Percentiles rank a stretch among this genome's conserved stretches.
phyloP scores from a whole-genome alignment of 495 filamentous ascomycete species.

The Trichoderma parareesei region DNA sequence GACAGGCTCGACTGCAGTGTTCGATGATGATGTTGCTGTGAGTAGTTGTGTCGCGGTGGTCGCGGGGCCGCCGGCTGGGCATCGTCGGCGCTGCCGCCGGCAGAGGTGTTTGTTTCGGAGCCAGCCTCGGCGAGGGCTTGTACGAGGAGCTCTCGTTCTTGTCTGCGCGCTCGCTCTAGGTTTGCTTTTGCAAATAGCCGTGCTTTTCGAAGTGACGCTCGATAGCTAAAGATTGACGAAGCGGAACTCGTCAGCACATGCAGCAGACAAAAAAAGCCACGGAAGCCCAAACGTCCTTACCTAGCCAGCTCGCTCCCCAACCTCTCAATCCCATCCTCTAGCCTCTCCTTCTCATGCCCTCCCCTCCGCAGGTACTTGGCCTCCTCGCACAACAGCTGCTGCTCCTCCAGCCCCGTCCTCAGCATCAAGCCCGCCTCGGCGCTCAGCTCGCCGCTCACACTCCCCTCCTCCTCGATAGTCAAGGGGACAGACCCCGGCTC shows the following conservation, averaged over 20 bases:
- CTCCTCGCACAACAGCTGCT: constrained; percentile 74
- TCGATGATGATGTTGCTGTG: constrained; percentile 13
- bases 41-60: constrained; percentile 16
- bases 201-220: constrained; percentile 71
- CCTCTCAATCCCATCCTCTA: constrained; percentile 55
- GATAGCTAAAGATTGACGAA: constrained; percentile 42
- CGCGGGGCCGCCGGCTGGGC: constrained; percentile 14
- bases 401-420: constrained; percentile 77
- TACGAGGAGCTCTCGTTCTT: constrained; percentile 71
- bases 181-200: constrained; percentile 74
- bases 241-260: not conserved
- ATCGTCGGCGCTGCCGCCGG: constrained; percentile 15
- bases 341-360: constrained; percentile 45
- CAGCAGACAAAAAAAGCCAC: not conserved
- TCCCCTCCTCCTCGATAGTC: constrained; percentile 41
- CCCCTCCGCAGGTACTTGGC: constrained; percentile 54
- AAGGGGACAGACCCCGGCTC: constrained; percentile 50
- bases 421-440: constrained; percentile 74
- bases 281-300: constrained; percentile 30
- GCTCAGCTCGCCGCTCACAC: constrained; percentile 68
- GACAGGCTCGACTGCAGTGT: constrained; percentile 23
- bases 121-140: constrained; percentile 44
- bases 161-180: constrained; percentile 60
- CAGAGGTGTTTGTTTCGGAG: constrained; percentile 28
- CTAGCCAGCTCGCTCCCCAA: constrained; percentile 60